Evolutionary conservation across 2,329 filamentous ascomycete species (phyloP), one percentile per base, ranked within the genome.

Genomic region (Trichoderma cornu-damae): DNA sequence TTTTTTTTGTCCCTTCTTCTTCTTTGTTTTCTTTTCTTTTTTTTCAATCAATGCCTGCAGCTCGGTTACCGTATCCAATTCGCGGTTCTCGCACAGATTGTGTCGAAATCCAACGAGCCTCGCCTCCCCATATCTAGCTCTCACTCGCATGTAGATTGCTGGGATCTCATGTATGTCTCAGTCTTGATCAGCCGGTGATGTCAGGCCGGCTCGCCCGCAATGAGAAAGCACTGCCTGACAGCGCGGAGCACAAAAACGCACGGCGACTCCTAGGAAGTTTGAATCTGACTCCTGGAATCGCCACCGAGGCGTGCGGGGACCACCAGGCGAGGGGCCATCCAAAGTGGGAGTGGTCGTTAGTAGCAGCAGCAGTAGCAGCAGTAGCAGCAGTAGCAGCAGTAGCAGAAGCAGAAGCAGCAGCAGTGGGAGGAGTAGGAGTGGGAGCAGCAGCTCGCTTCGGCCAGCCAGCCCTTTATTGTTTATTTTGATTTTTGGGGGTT

Each of bases 291-390:
- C 16, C 24, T 22, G 32, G 28, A 16, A 3, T 52, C 49, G 49
- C 49, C 49, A 52, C 49, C 49, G 37, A 52, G 49, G 37, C 37
- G 49, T 52, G 37, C 49, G 37, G 47, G 47, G 22, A 50, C 47
- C 42, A n/a, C 18, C 30, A 20, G 44, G 44, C 44, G 44, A 48
- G 44, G 44, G 16, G n/a, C 44, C 44, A n/a, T n/a, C n/a, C n/a
- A n/a, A n/a, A n/a, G n/a, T n/a, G n/a, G n/a, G n/a, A n/a, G n/a
- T n/a, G n/a, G n/a, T n/a, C n/a, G n/a, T n/a, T n/a, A n/a, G n/a
- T n/a, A n/a, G n/a, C 20, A 16, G 49, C 34, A 37, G 49, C n/a
- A n/a, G n/a, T n/a, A n/a, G n/a, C n/a, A n/a, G n/a, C n/a, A n/a
- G n/a, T n/a, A n/a, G n/a, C n/a, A n/a, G n/a, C n/a, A 52, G 49